phyloP scores from a whole-genome alignment of 345 rosid genomes.

The Ceriops decandra region DNA sequence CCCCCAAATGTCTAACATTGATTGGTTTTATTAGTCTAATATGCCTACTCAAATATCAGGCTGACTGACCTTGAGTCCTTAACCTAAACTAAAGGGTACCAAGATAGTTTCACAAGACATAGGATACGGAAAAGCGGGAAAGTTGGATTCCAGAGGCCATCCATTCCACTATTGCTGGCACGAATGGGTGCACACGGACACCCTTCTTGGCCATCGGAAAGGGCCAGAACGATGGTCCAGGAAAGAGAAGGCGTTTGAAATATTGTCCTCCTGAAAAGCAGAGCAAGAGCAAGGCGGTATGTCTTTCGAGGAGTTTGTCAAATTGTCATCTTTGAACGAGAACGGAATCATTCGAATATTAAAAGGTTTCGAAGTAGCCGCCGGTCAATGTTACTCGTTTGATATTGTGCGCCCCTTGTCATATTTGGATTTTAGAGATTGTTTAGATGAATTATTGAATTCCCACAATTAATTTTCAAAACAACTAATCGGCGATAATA shows the following conservation, averaged over 20 bases:
- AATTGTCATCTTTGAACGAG: background rate
- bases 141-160: constrained; percentile 6
- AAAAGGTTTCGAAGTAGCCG: background rate
- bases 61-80: background rate
- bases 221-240: background rate
- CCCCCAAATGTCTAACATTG: no score
- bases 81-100: background rate
- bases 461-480: no score
- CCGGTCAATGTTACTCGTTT: no score
- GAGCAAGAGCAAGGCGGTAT: no score
- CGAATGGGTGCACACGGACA: constrained; percentile 16
- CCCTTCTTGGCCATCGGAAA: constrained; percentile 7
- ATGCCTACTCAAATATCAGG: no score
- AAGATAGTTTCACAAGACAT: background rate
- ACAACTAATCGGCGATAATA: no score
- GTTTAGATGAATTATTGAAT: no score
- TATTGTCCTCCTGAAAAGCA: constrained; percentile 16
- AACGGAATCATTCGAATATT: background rate
- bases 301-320: background rate
- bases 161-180: constrained; percentile 13
- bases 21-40: no score
- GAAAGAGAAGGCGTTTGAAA: background rate
- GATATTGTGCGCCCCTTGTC: no score
- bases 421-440: no score
- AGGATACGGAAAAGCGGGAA: constrained; percentile 1